A percentile compares a stretch with the other conserved stretches of the same genome.
Conservation (phyloP, 2,329 filamentous ascomycete genomes). For the Trichoderma harzianum region DNA sequence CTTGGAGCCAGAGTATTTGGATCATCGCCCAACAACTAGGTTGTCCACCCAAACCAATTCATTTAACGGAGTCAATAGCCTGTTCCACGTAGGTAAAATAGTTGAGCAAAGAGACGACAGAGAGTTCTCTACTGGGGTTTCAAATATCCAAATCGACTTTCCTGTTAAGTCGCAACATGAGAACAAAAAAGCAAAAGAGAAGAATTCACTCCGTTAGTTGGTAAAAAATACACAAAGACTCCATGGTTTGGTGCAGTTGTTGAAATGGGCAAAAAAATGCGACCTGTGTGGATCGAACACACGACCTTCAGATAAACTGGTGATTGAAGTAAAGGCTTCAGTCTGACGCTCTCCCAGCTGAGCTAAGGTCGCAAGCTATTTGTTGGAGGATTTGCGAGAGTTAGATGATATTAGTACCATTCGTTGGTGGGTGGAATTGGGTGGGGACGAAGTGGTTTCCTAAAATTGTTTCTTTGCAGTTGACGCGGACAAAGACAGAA, state of each 20-base stretch:
- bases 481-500: neutral
- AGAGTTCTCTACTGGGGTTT: neutral
- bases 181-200: too few species aligned
- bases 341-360: slow-evolving; percentile 31
- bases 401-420: neutral
- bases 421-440: neutral
- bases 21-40: neutral
- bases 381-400: neutral
- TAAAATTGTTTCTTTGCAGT: neutral
- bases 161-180: too few species aligned
- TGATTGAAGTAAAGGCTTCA: slow-evolving; percentile 29
- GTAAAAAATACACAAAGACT: neutral
- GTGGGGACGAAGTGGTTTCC: neutral
- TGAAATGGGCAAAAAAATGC: slow-evolving; percentile 21
- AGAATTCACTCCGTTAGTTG: neutral
- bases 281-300: slow-evolving; percentile 31
- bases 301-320: slow-evolving; percentile 30
- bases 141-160: too few species aligned
- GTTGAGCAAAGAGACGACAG: neutral
- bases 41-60: neutral
- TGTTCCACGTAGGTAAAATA: neutral
- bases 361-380: slow-evolving; percentile 28
- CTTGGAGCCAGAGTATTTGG: neutral
- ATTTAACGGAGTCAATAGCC: neutral
- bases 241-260: neutral